Evolutionary conservation across 495 filamentous ascomycete genomes (phyloP), one percentile per base, ranked within the genome.

Genomic region (Neurospora sp.): DNA sequence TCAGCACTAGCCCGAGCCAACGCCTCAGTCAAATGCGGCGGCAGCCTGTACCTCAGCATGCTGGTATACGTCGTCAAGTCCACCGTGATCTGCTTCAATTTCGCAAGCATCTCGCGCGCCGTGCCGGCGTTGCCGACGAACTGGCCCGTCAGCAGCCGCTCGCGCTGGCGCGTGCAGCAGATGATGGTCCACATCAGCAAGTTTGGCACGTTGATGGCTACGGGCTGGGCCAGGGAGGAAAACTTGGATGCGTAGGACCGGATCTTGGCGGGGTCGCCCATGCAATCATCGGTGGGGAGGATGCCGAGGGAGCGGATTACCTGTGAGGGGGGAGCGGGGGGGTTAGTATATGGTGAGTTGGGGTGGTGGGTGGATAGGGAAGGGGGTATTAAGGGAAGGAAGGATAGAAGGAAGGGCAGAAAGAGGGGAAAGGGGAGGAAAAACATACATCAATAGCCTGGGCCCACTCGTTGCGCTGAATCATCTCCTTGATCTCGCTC

Each of bases 21-120:
- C 69, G 88, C 91, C 83, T 97, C 94, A 82, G 93, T 93, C 42
- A 97, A 87, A 70, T 87, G 82, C 40, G 83, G 84, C 72, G 87
- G 87, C 80, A 98, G 85, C 73, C 94, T 90, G 81, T 97, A 99
- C 79, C 93, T 90, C 76, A 99, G 88, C 87, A 97, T 90, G 38
- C 96, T 94, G 16, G 95, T 95, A 84, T 97, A 99, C 41, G 96
- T 90, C 86, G 95, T 96, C 72, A 97, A 80, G 82, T 97, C 96
- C 78, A 92, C 91, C 69, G 90, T 93, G 78, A 89, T 91, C 76
- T 90, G 87, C 80, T 91, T 88, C 76, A 97, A 82, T 75, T 90
- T 84, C 48, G 90, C 89, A 27, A 90, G 86, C 81, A 96, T 87
- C 71, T 79, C 74, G 71, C 87, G 85, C 72, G 88, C 85, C 75